Evolutionary conservation across 2,329 filamentous ascomycete species (phyloP), one percentile per base, ranked within the genome.

Genomic region (Phaeophleospora eucalypticola): DNA sequence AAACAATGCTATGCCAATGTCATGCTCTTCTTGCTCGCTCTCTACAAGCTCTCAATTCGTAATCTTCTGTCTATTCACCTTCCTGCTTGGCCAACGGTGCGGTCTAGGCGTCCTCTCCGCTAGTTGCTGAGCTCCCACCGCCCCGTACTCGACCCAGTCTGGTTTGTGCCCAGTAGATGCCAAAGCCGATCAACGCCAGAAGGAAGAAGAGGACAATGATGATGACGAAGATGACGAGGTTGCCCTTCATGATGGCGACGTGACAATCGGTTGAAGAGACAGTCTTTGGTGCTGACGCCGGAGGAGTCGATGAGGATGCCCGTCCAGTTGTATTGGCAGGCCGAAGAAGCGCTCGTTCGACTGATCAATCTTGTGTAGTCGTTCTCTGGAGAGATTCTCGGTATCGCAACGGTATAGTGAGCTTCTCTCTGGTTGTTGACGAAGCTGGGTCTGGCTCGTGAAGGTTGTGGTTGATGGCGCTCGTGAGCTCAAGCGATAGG

Each of bases 121-220:
- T 62, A 32, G 54, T 57, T 19, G 55, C 60, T 2, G 49, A 53
- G 24, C 55, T 58, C 8, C 55, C 55, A 18, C 54, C 54, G 8
- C 59, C 56, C 35, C 58, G 48, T 46, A 43, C 48, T 19, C 58
- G 35, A 35, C 54, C 56, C 43, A 66, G 59, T 27, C 61, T 59
- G 10, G 67, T 70, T 58, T 74, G 72, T 36, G 73, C 66, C 62
- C 69, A 71, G 66, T 72, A 76, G 62, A 76, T 75, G 36, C 65
- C 54, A 63, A 75, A 75, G 37, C 67, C 73, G 62, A 76, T 72
- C 20, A 72, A 59, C 21, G 69, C 70, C 43, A 76, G 70, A 41
- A 75, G 65, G 59, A 75, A 66, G 67, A 76, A 75, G 58, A 76
- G 73, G 62, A 76, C 69, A 57, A 76, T 68, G 62, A 76, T 70